Base-by-base conservation (phyloP, 2,329 filamentous ascomycete species). In the Septoria petroselini region DNA sequence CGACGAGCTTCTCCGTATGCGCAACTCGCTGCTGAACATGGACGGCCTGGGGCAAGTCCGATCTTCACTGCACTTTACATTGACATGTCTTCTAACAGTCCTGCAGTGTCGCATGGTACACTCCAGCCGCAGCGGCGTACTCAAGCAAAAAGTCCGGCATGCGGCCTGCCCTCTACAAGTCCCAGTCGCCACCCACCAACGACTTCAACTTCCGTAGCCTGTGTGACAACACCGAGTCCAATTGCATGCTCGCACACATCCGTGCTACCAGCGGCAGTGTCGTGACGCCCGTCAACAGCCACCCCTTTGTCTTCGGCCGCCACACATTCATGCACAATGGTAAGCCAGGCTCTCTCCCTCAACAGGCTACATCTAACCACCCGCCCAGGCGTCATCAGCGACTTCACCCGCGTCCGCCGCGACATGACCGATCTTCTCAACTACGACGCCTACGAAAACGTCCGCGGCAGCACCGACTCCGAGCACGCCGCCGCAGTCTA, bases 291-390 rank as follows among this genome's bases (percentile, higher is more conserved):
- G 73, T 76, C 12, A 79, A 79, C 62, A 75, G 72, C 34, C 76
- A 80, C 50, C 76, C 76, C 2, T 80, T 79, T 58, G 68, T 73
- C 18, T 79, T 78, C 45, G 76, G 76, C 9, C 67, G 75, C 14
- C 74, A 78, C 53, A 67, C 69, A 11, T 74, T 79, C 58, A 79
- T 79, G 76, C 76, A 80, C 65, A 79, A 79, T 57, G 42, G 42
- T 45, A 17, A 23, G 21, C 5, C 12, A 4, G 3, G 1, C 17
- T 21, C 29, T 12, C 30, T 15, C 30, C 6, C 5, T 33, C 12
- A 33, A 15, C 12, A 34, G n/a, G n/a, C n/a, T n/a, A 3, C 5
- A 3, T 4, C 29, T 43, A 29, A 43, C 2, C 4, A 11, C 2
- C 9, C 9, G 1, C 30, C n/a, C 41, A 37, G 76, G 76, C 2